These are phyloP conservation scores for Sporisorium sorghi DNA, from an alignment of 1,284 basidiomycete species.

Conservation along the genomic window DNA sequence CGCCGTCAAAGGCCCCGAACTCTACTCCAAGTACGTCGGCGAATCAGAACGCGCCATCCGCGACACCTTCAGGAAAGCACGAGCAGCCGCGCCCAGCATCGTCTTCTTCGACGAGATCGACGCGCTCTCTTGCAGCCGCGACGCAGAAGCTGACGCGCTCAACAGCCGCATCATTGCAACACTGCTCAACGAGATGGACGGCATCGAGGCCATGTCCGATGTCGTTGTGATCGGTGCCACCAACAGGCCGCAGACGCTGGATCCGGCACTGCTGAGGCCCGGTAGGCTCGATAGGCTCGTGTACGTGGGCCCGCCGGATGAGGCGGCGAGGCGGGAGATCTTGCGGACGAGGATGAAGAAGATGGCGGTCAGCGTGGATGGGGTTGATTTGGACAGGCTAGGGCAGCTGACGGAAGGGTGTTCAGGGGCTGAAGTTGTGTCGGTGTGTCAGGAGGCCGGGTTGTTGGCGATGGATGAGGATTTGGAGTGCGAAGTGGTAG, in stretches of 20 bases:
- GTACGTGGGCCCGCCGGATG: conserved; percentile 92
- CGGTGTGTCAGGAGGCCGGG: conserved; percentile 96
- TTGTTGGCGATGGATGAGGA: conserved; percentile 87
- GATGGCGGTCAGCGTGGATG: conserved; percentile 81
- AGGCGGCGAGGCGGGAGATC: conserved; percentile 83
- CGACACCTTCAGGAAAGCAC: conserved; percentile 94
- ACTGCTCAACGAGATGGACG: conserved; percentile 95
- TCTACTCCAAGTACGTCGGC: conserved; percentile 96
- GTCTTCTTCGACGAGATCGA: conserved; percentile 99
- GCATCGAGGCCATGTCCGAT: conserved; percentile 89
- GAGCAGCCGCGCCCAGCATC: conserved; percentile 91
- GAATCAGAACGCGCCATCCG: conserved; percentile 94
- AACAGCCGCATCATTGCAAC: conserved; percentile 90
- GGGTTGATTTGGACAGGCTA: conserved; percentile 78
- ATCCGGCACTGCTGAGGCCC: conserved; percentile 92
- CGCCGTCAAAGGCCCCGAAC: conserved; percentile 97
- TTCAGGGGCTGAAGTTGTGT: conserved; percentile 92
- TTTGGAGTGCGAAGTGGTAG: conserved; percentile 81
- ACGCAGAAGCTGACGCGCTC: conserved; percentile 74
- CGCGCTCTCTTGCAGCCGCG: conserved; percentile 84
- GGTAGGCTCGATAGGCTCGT: conserved; percentile 94
- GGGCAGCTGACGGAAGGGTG: conserved; percentile 83
- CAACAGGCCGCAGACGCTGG: conserved; percentile 92
- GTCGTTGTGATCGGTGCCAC: conserved; percentile 96
- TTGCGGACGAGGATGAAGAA: conserved; percentile 79